Evolutionary conservation across 495 filamentous ascomycete species (phyloP).

Genomic region (Xylaria telfairii): DNA sequence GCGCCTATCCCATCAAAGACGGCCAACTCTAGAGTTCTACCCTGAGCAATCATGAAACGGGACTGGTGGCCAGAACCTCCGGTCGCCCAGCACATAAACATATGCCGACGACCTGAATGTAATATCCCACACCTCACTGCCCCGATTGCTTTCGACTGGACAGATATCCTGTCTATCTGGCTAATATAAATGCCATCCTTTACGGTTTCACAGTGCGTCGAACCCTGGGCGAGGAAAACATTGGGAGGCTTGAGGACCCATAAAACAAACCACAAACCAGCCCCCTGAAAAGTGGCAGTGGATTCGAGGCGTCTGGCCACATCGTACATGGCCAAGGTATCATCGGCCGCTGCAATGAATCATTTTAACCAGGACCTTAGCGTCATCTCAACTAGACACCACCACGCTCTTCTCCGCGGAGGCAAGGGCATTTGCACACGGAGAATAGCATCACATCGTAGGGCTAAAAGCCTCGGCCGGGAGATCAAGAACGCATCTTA

Average conservation of each 20-base stretch:
- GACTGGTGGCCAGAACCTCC: too few species aligned
- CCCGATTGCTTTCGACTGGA: background rate
- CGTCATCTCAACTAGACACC: background rate
- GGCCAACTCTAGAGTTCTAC: background rate
- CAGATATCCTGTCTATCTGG: background rate
- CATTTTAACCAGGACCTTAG: background rate
- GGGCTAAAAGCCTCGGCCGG: background rate
- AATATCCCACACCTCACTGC: background rate
- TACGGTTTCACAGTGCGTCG: background rate
- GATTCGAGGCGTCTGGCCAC: background rate
- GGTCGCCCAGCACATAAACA: background rate
- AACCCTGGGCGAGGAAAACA: background rate
- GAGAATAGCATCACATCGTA: background rate
- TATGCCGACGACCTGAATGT: background rate
- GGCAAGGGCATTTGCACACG: background rate
- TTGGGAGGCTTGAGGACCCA: background rate
- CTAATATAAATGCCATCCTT: background rate
- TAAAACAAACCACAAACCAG: constrained; percentile 1
- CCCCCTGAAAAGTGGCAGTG: background rate
- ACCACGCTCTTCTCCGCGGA: background rate
- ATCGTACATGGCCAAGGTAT: background rate
- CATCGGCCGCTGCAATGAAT: background rate
- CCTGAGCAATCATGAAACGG: background rate
- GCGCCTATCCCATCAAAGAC: background rate
- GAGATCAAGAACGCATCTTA: background rate